Evolutionary conservation across 192 early-diverging fungal genomes (phyloP), one percentile per base, ranked within the genome.

Genomic region (Backusella australiensis): DNA sequence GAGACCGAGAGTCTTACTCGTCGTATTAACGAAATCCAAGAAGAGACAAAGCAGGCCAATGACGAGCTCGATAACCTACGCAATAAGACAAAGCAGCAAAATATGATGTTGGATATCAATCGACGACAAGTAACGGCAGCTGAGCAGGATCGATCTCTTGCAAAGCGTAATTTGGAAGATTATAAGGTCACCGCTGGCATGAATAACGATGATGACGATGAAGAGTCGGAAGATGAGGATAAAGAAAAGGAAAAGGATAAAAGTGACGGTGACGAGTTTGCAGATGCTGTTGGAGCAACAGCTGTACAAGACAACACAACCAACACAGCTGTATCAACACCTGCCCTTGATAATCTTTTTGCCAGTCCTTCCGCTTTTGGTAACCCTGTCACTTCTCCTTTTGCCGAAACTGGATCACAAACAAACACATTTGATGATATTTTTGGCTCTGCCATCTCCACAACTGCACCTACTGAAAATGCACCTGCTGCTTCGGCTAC

Each of bases 51-150:
- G 21, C 39, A 74, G 4, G 77, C 93, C 63, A 72, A 85, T 21
- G 74, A 76, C 12, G 85, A 92, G 65, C 72, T 93, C 4, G 89
- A 89, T 41, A 77, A 88, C 32, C 70, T 91, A 34, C 82, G 86
- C 72, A 84, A 80, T 42, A 87, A 93, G 23, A 78, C 85, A n/a
- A 86, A 86, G 63, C 83, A 90, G 44, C 90, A 93, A 65, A 80
- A 85, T 67, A 84, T 89, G 66, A 73, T 89, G 59, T 70, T 91
- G 6, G 91, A 91, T 79, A 88, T 94, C 72, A 91, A 93, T 63
- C 83, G 85, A 44, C 84, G 91, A 63, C 85, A 91, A 69, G 78
- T 93, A 8, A 76, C 83, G 1, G 83, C 84, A 44, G 89, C 89
- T 26, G 89, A 90, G 34, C 83, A 81, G 12, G 91, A 94, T 56